These are phyloP conservation scores for Eimeria maxima DNA, from an alignment of 169 alveolate species.

Conservation along the genomic window DNA sequence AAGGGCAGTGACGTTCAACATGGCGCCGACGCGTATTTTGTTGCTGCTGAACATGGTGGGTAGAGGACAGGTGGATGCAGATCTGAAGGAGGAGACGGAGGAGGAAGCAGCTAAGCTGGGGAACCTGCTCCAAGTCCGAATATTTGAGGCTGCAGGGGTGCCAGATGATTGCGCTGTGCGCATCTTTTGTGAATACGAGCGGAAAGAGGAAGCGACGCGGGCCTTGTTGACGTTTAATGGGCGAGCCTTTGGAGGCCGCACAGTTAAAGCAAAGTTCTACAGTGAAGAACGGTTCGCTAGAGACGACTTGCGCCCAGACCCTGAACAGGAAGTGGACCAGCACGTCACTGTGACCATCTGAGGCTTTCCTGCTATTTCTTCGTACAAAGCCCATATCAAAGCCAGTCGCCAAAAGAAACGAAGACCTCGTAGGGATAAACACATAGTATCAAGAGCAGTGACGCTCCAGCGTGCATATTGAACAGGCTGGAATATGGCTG, in stretches of 20 bases:
- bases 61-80: slow-evolving; percentile 87
- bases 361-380: neutral
- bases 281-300: slow-evolving; percentile 83
- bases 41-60: slow-evolving; percentile 87
- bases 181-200: slow-evolving; percentile 88
- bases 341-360: slow-evolving; percentile 72
- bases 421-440: slow-evolving; percentile 17
- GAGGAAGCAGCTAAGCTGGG: slow-evolving; percentile 90
- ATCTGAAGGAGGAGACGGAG: slow-evolving; percentile 87
- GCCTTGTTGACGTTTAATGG: slow-evolving; percentile 88
- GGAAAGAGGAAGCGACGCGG: slow-evolving; percentile 86
- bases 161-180: slow-evolving; percentile 88
- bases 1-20: slow-evolving; percentile 80
- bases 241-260: slow-evolving; percentile 89
- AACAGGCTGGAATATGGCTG: neutral
- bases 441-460: neutral
- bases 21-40: slow-evolving; percentile 83
- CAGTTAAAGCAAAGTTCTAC: slow-evolving; percentile 87
- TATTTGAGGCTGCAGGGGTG: slow-evolving; percentile 84
- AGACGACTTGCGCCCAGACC: slow-evolving; percentile 80
- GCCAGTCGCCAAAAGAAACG: slow-evolving; percentile 6
- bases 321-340: slow-evolving; percentile 82
- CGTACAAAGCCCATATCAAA: neutral
- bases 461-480: slow-evolving; percentile 8
- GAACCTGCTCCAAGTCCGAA: slow-evolving; percentile 86